A percentile compares a stretch with the other conserved stretches of the same genome.
These are phyloP conservation scores for Globisporangium echinulatum DNA, from an alignment of 352 stramenopile species.

Conservation along the genomic window DNA sequence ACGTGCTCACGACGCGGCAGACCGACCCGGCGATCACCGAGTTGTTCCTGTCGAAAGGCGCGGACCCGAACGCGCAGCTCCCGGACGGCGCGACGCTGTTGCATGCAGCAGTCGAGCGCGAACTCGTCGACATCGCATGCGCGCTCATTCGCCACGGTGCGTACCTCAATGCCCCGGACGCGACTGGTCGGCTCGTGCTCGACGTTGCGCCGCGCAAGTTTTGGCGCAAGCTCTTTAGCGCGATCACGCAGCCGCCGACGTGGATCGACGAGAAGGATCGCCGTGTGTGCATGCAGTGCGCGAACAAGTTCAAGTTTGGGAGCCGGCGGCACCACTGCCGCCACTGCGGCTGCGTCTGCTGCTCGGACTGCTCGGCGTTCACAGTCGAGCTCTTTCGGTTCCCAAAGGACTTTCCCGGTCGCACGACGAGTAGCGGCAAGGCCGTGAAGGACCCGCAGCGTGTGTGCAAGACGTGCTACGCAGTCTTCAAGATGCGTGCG, in stretches of 20 bases:
- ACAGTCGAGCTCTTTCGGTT: conserved; percentile 77
- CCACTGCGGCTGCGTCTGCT: conserved; percentile 82
- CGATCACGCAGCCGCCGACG: conserved; percentile 62
- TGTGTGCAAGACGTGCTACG: conserved; percentile 77
- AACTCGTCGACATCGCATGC: conserved; percentile 78
- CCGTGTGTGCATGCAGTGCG: conserved; percentile 66
- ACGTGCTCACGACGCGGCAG: conserved; percentile 83
- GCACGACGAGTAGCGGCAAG: conserved; percentile 54
- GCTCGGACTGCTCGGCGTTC: conserved; percentile 74
- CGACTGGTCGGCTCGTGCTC: conserved; percentile 65
- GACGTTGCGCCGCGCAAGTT: conserved; percentile 77
- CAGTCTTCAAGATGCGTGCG: conserved; percentile 79
- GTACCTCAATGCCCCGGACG: conserved; percentile 66
- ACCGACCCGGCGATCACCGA: conserved; percentile 76
- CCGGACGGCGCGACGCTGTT: conserved; percentile 78
- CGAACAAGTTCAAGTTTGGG: conserved; percentile 71
- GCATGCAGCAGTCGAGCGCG: conserved; percentile 74
- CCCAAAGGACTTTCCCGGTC: conserved; percentile 78
- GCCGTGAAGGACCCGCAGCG: conserved; percentile 73
- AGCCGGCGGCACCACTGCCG: conserved; percentile 78
- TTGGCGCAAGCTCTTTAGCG: conserved; percentile 77
- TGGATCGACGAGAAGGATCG: conserved; percentile 81
- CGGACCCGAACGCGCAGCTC: conserved; percentile 67
- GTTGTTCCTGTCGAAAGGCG: conserved; percentile 54
- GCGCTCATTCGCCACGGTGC: conserved; percentile 62